phyloP scores from a whole-genome alignment of 2,329 filamentous ascomycete genomes.

The Botryotinia globosa region DNA sequence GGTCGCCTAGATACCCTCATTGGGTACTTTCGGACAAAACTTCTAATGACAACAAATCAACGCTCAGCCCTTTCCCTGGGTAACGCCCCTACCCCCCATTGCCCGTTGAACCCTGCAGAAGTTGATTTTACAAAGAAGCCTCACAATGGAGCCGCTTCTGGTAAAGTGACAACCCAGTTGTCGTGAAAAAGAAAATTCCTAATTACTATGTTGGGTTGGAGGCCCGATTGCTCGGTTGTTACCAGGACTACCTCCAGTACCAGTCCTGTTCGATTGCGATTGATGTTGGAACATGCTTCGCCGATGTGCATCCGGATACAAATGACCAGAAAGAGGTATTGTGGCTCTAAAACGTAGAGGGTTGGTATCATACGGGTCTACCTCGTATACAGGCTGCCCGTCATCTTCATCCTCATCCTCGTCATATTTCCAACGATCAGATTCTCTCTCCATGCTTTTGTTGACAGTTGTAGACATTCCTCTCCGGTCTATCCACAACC shows the following conservation, averaged over 20 bases:
- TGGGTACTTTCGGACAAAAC: slow-evolving; percentile 22
- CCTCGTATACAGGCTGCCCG: slow-evolving; percentile 68
- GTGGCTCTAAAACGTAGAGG: slow-evolving; percentile 59
- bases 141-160: slow-evolving; percentile 14
- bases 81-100: slow-evolving; percentile 34
- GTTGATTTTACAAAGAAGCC: slow-evolving; percentile 32
- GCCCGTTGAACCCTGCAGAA: slow-evolving; percentile 30
- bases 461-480: slow-evolving; percentile 55
- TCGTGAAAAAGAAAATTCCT: slow-evolving; percentile 29
- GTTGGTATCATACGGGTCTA: slow-evolving; percentile 66
- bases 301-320: slow-evolving; percentile 31
- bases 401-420: slow-evolving; percentile 82
- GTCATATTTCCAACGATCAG: slow-evolving; percentile 83
- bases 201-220: slow-evolving; percentile 23
- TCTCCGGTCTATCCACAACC: slow-evolving; percentile 84
- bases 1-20: slow-evolving; percentile 24
- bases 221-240: slow-evolving; percentile 29
- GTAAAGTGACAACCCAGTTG: slow-evolving; percentile 17
- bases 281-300: slow-evolving; percentile 26
- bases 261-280: slow-evolving; percentile 11
- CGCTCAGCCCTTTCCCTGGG: slow-evolving; percentile 33
- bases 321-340: slow-evolving; percentile 36
- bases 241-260: slow-evolving; percentile 26
- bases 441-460: slow-evolving; percentile 47
- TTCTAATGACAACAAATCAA: slow-evolving; percentile 33